These are phyloP conservation scores for Aspergillus incahuasiensis DNA, from an alignment of 495 filamentous ascomycete species.

Conservation along the genomic window DNA sequence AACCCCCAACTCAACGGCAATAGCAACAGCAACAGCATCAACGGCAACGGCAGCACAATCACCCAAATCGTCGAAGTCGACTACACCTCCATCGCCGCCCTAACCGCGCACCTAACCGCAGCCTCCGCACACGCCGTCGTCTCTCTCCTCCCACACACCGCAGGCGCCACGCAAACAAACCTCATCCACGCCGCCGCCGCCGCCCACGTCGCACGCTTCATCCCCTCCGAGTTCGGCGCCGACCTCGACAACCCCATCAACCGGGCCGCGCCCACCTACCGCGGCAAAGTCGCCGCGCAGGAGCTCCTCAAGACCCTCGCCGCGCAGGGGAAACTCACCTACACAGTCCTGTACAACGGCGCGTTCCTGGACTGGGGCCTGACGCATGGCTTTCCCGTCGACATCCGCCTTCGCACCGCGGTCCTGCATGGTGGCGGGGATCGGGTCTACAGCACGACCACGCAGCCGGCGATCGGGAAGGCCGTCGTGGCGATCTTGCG, in stretches of 20 bases:
- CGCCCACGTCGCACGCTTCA: slow-evolving; percentile 56
- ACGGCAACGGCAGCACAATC: neutral
- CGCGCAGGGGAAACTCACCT: neutral
- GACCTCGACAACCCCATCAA: slow-evolving; percentile 40
- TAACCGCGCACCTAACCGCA: neutral
- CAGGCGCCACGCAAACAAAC: neutral
- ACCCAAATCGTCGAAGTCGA: neutral
- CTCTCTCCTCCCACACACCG: neutral
- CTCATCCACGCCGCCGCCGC: slow-evolving; percentile 58
- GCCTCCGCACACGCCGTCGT: slow-evolving; percentile 9
- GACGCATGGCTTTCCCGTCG: neutral
- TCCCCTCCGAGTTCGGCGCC: slow-evolving; percentile 62
- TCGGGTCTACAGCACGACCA: slow-evolving; percentile 11
- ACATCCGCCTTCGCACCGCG: neutral
- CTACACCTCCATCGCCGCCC: neutral
- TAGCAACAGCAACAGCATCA: neutral
- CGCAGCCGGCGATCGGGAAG: neutral
- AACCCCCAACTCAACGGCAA: no score
- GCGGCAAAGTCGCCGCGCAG: slow-evolving; percentile 43
- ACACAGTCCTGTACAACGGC: slow-evolving; percentile 2
- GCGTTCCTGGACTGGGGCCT: slow-evolving; percentile 12
- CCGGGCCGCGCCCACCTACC: slow-evolving; percentile 36
- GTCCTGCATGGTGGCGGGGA: slow-evolving; percentile 15
- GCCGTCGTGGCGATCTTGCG: slow-evolving; percentile 4
- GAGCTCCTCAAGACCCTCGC: slow-evolving; percentile 36